phyloP scores from a whole-genome alignment of 169 alveolate species.

The Eimeria acervulina region DNA sequence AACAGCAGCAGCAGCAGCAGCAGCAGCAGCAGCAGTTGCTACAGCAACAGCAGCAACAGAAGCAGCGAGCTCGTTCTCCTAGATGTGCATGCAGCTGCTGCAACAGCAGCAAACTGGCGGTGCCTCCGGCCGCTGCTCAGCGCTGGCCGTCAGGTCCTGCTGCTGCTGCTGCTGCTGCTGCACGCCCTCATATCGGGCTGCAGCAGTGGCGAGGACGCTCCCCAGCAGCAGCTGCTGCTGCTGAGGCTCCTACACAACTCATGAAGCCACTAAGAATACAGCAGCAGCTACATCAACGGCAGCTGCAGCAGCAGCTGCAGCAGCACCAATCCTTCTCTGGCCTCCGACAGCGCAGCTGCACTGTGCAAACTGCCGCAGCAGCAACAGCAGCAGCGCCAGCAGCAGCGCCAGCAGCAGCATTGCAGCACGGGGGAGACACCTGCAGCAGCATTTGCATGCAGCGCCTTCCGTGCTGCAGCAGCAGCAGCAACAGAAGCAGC shows the following conservation, averaged over 20 bases:
- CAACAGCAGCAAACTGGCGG: constrained; percentile 1
- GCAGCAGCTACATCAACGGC: not conserved
- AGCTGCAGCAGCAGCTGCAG: constrained; percentile 22
- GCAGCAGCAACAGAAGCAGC: constrained; percentile 65
- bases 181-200: constrained; percentile 21
- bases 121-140: not conserved
- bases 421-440: not conserved
- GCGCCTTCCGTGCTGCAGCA: constrained; percentile 8
- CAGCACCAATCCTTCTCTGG: constrained; percentile 42
- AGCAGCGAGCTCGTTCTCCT: not conserved
- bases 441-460: constrained; percentile 25
- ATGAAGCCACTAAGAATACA: not conserved
- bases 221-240: constrained; percentile 34
- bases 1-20: constrained; percentile 3
- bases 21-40: not conserved
- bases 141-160: not conserved
- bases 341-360: constrained; percentile 41
- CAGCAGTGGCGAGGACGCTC: constrained; percentile 46
- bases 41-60: constrained; percentile 28
- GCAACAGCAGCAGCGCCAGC: constrained; percentile 38
- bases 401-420: constrained; percentile 25
- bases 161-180: constrained; percentile 37
- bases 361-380: not conserved
- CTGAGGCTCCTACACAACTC: not conserved
- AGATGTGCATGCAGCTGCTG: constrained; percentile 14